These are phyloP conservation scores for Sporothrix pseudoabietina DNA, from an alignment of 2,329 filamentous ascomycete genomes.

Conservation along the genomic window DNA sequence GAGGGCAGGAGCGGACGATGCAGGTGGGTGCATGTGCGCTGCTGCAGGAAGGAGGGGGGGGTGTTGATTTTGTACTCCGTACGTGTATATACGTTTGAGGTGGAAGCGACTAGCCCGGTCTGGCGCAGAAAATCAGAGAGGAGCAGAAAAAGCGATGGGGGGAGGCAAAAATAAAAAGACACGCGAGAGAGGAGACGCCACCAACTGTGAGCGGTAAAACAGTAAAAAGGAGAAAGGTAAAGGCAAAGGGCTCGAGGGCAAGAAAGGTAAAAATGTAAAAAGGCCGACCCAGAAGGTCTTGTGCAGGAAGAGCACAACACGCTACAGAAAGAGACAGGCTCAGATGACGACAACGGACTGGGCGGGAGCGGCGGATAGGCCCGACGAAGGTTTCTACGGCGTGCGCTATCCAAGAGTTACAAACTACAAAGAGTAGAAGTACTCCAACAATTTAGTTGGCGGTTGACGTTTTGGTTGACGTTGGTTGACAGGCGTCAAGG, in stretches of 20 bases:
- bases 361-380: constrained; percentile 31
- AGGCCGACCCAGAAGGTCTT: neutral
- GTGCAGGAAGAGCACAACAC: neutral
- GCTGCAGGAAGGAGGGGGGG: constrained; percentile 26
- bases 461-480: neutral
- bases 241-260: too few species aligned
- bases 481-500: neutral
- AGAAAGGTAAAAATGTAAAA: neutral
- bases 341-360: constrained; percentile 25
- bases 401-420: neutral
- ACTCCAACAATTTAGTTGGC: neutral
- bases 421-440: neutral
- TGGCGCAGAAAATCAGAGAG: constrained; percentile 3
- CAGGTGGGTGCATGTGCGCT: constrained; percentile 26
- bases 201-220: too few species aligned
- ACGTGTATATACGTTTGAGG: constrained; percentile 12
- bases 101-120: constrained; percentile 18
- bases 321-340: constrained; percentile 14
- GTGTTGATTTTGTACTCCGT: constrained; percentile 14
- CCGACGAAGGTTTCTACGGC: constrained; percentile 20
- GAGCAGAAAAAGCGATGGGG: neutral
- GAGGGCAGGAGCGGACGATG: constrained; percentile 19
- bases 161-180: constrained; percentile 30
- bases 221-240: too few species aligned
- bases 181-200: constrained; percentile 9